phyloP scores from a whole-genome alignment of 2,329 filamentous ascomycete species.

The Ophiocordyceps australis region DNA sequence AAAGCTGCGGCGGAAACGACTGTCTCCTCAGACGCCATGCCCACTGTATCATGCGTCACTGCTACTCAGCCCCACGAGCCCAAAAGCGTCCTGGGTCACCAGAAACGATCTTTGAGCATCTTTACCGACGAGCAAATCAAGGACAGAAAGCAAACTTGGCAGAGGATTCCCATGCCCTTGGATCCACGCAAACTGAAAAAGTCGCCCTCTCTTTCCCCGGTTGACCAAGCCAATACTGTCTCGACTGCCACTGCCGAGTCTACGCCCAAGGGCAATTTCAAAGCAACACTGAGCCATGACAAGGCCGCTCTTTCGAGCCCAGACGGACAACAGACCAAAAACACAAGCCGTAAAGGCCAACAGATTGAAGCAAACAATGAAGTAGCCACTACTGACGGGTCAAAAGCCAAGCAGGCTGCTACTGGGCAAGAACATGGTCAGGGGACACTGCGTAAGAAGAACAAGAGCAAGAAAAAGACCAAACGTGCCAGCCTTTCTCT shows the following conservation, averaged over 20 bases:
- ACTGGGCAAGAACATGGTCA: background rate
- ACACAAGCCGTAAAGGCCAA: background rate
- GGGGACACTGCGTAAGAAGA: constrained; percentile 3
- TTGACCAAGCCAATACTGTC: background rate
- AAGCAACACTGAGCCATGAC: too few species aligned
- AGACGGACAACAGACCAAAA: too few species aligned
- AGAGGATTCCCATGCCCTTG: constrained; percentile 15
- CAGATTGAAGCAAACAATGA: too few species aligned
- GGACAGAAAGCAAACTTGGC: constrained; percentile 12
- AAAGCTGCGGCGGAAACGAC: too few species aligned
- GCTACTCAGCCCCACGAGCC: too few species aligned
- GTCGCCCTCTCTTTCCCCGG: background rate
- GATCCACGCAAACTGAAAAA: constrained; percentile 5
- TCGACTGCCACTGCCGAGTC: too few species aligned
- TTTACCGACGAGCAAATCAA: constrained; percentile 14
- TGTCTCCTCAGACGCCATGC: too few species aligned
- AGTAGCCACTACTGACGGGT: too few species aligned
- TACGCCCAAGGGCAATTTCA: background rate
- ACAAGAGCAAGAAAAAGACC: constrained; percentile 10
- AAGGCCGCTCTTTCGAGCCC: too few species aligned
- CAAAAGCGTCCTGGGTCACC: background rate
- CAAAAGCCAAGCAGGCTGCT: background rate
- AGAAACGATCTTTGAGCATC: constrained; percentile 4
- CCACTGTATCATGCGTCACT: too few species aligned
- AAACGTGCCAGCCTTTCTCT: too few species aligned